Base-by-base conservation (phyloP, 1,284 basidiomycete genomes). In the Tilletia walkeri region DNA sequence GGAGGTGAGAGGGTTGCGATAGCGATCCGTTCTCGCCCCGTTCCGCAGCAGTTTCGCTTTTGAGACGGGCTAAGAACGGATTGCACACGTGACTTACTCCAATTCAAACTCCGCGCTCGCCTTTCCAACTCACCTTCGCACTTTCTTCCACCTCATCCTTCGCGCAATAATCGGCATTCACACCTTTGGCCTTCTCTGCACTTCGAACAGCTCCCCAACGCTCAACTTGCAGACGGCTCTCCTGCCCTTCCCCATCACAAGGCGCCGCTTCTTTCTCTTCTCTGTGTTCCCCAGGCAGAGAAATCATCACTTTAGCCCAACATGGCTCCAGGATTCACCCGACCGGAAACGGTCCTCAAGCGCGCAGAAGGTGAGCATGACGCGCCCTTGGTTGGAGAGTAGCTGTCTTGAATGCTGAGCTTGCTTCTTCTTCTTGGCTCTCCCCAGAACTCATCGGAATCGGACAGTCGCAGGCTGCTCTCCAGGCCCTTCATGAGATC, bases 401-500 rank as follows among this genome's bases (percentile, higher is more conserved):
- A 14, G 41, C 41, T 9, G 41, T 45, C 14, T 7, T 14, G 14
- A 45, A 14, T 14, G 41, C 41, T 9, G 56, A 69, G 67, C 66
- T 18, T 50, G 66, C 66, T 69, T 24, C 68, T 30, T 39, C 56
- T 30, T n/a, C 34, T 67, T 34, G 34, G 59, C 2, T 47, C 18
- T 20, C 65, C 47, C 20, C 70, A 85, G 74, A 93, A 76, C 90
- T 95, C 72, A 89, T 95, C 82, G 92, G 91, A 72, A 92, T 95
- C 80, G 92, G 92, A 36, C 93, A 95, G 86, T 89, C 89, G 0
- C 90, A 91, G 83, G 92, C 93, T 18, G 94, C 94, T 34, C 88
- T 95, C 53, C 91, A 94, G 81, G 91, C 92, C 6, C 88, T 95
- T 77, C 91, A 92, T 10, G 93, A 95, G 84, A 92, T 95, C 89